Conservation (phyloP, 768 basidiomycete species). For the Russula emetica region DNA sequence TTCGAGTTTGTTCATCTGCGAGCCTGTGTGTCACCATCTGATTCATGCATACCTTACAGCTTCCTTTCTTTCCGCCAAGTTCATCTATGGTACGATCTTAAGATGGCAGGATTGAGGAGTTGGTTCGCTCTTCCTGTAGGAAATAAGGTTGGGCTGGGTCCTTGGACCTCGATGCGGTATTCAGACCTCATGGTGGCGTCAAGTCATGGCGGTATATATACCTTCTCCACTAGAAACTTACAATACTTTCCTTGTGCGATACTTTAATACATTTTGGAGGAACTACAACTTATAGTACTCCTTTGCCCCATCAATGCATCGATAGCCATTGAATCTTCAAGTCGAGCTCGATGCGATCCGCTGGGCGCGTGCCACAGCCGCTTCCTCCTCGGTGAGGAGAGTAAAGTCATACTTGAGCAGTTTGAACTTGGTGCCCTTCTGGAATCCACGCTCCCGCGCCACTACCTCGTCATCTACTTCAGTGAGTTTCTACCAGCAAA, state of each 20-base stretch:
- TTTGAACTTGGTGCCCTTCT: constrained; percentile 45
- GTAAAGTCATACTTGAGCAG: constrained; percentile 46
- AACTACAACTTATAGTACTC: neutral
- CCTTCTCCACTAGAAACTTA: neutral
- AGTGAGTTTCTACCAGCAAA: constrained; percentile 40
- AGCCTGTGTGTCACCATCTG: neutral
- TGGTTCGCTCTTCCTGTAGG: neutral
- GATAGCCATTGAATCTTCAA: neutral
- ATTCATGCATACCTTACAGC: neutral
- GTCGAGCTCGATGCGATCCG: constrained; percentile 1
- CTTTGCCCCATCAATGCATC: neutral
- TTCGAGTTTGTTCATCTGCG: neutral
- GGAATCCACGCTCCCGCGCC: constrained; percentile 53
- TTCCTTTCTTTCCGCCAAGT: neutral
- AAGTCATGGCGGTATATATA: neutral
- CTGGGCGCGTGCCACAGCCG: constrained; percentile 32
- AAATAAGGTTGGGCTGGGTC: neutral
- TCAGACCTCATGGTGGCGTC: neutral
- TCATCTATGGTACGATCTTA: constrained; percentile 18
- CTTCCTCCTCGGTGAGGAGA: constrained; percentile 43
- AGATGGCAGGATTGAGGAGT: constrained; percentile 1
- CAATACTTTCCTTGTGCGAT: neutral
- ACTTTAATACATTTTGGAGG: constrained; percentile 11
- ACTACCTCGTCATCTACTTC: constrained; percentile 51
- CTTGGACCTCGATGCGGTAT: neutral